Percentiles rank a stretch among this genome's conserved stretches.
phyloP scores from a whole-genome alignment of 169 alveolate species.

The Cryptosporidium sp. region DNA sequence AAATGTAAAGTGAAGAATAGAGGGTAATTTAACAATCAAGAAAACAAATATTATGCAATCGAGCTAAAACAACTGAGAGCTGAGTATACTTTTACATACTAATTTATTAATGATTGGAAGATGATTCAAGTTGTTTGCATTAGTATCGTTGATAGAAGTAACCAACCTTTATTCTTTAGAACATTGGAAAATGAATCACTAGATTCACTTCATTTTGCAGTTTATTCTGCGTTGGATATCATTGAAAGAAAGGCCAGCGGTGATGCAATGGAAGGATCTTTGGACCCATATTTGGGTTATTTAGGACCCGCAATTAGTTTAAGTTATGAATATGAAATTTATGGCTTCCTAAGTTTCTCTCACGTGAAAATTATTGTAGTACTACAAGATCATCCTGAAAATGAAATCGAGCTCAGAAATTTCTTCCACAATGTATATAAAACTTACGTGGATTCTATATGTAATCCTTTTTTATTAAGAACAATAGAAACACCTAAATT shows the following conservation, averaged over 20 bases:
- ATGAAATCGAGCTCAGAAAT: constrained; percentile 37
- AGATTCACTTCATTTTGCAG: constrained; percentile 56
- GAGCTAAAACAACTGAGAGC: neutral
- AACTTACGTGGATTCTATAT: constrained; percentile 60
- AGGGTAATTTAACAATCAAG: no score
- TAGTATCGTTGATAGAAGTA: constrained; percentile 53
- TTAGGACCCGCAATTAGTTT: constrained; percentile 71
- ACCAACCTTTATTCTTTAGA: constrained; percentile 66
- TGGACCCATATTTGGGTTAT: constrained; percentile 65
- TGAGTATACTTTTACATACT: no score
- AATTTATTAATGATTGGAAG: neutral
- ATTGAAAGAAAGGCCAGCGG: constrained; percentile 44
- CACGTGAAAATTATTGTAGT: constrained; percentile 57
- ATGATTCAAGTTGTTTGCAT: constrained; percentile 54
- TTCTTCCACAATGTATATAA: constrained; percentile 46
- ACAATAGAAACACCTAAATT: constrained; percentile 74
- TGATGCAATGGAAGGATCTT: constrained; percentile 23
- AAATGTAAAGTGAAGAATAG: neutral
- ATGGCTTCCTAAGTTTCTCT: constrained; percentile 72
- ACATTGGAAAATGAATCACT: constrained; percentile 55
- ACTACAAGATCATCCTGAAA: constrained; percentile 72
- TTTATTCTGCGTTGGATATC: constrained; percentile 55
- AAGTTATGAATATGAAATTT: constrained; percentile 66
- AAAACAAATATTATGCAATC: no score
- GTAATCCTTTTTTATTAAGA: constrained; percentile 57